Conservation (phyloP, 345 rosid species). For the Linum tenue region DNA sequence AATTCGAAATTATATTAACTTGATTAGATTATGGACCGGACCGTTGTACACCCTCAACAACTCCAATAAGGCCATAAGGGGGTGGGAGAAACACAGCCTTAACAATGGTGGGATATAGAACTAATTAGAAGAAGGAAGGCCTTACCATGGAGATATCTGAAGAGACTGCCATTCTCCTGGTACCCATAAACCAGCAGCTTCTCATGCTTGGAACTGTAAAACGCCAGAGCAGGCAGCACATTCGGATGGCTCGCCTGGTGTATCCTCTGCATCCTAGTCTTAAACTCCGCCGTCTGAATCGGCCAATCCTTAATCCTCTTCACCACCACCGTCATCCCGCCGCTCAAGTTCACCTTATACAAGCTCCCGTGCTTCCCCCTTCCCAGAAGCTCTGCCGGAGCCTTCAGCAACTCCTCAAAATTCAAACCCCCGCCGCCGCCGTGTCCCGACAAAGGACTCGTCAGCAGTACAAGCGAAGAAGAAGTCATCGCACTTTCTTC, state of each 20-base stretch:
- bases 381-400: slow-evolving; percentile 56
- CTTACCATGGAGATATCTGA: slow-evolving; percentile 43
- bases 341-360: slow-evolving; percentile 35
- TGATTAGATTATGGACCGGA: no score
- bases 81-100: no score
- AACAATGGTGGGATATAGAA: no score
- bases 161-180: slow-evolving; percentile 45
- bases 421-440: slow-evolving; percentile 36
- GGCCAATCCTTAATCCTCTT: slow-evolving; percentile 57
- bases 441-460: slow-evolving; percentile 29
- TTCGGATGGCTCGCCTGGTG: slow-evolving; percentile 38
- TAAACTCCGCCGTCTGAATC: slow-evolving; percentile 30
- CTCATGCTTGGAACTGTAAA: slow-evolving; percentile 41
- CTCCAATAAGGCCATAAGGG: no score
- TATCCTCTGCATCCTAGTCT: slow-evolving; percentile 41
- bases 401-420: slow-evolving; percentile 45
- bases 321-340: slow-evolving; percentile 34
- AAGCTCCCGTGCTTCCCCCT: slow-evolving; percentile 47
- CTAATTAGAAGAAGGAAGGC: neutral
- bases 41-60: no score
- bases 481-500: slow-evolving; percentile 23
- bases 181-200: slow-evolving; percentile 49
- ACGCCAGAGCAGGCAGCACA: slow-evolving; percentile 41
- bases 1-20: no score
- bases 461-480: slow-evolving; percentile 33